Conservation (phyloP, 2,329 filamentous ascomycete species). For the Fusarium keratoplasticum region DNA sequence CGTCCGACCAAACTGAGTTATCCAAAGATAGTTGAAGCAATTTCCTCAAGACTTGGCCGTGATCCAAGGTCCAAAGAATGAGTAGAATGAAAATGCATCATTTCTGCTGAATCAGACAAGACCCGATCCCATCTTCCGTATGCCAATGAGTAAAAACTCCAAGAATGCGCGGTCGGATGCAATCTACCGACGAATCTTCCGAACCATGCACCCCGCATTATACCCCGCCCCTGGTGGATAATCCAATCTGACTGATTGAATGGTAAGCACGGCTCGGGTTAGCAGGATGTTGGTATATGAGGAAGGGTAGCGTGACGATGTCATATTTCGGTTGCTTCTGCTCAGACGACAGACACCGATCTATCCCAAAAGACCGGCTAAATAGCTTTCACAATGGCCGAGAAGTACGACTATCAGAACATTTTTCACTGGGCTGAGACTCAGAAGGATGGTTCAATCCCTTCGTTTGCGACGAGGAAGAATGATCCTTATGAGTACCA, state of each 20-base stretch:
- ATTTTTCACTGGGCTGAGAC: slow-evolving; percentile 70
- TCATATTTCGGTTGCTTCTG: background rate
- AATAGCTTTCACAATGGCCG: slow-evolving; percentile 11
- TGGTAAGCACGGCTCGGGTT: slow-evolving; percentile 13
- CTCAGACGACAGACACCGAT: background rate
- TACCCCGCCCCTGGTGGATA: slow-evolving; percentile 3
- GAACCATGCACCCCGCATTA: background rate
- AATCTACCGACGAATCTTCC: background rate
- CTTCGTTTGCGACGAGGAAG: slow-evolving; percentile 60
- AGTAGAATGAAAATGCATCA: background rate
- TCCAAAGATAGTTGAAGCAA: background rate
- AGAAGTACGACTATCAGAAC: slow-evolving; percentile 57
- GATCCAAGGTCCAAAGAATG: background rate
- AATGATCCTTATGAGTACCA: slow-evolving; percentile 64
- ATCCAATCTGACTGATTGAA: slow-evolving; percentile 24
- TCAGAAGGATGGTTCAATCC: slow-evolving; percentile 66
- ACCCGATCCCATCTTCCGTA: background rate
- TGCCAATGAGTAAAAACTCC: background rate
- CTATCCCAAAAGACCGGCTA: background rate
- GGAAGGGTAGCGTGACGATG: background rate
- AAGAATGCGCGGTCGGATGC: background rate
- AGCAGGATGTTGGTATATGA: background rate
- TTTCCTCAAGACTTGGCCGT: background rate
- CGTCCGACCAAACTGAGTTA: background rate
- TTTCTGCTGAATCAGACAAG: background rate